phyloP scores from a whole-genome alignment of 441 rosid genomes.

The Syzygium syzygioides region DNA sequence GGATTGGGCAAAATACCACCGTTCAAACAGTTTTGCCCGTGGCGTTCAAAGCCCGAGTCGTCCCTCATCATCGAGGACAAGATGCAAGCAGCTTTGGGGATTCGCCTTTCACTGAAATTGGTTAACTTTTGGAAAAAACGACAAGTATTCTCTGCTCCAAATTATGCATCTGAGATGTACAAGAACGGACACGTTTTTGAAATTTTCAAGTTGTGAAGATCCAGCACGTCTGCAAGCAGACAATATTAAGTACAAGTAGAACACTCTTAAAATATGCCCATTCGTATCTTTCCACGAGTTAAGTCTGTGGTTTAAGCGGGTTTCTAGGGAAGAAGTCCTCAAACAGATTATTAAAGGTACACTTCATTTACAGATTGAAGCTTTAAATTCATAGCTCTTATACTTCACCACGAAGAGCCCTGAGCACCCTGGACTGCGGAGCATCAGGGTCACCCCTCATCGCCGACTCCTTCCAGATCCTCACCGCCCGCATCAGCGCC shows the following conservation, averaged over 20 bases:
- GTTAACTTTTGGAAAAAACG: background rate
- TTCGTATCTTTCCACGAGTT: background rate
- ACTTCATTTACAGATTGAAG: background rate
- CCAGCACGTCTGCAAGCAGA: background rate
- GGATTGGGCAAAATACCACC: too few species aligned
- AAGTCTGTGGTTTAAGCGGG: background rate
- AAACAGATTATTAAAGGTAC: background rate
- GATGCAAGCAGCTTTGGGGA: too few species aligned
- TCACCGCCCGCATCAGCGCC: conserved; percentile 40
- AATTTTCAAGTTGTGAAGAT: background rate
- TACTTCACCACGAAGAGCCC: conserved; percentile 59
- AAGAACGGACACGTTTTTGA: background rate
- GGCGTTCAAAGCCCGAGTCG: too few species aligned
- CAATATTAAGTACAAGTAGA: background rate
- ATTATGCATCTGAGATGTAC: background rate
- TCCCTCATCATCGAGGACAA: too few species aligned
- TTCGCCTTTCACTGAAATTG: background rate
- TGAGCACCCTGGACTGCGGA: conserved; percentile 58
- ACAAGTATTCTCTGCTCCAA: background rate
- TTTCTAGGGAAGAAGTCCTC: background rate
- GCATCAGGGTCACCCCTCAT: conserved; percentile 70
- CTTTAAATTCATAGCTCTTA: background rate
- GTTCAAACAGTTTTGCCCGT: too few species aligned
- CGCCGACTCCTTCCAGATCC: conserved; percentile 57
- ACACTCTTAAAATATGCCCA: background rate